Conservation (phyloP, 164 flowering plant genomes). For the Taxillus chinensis region DNA sequence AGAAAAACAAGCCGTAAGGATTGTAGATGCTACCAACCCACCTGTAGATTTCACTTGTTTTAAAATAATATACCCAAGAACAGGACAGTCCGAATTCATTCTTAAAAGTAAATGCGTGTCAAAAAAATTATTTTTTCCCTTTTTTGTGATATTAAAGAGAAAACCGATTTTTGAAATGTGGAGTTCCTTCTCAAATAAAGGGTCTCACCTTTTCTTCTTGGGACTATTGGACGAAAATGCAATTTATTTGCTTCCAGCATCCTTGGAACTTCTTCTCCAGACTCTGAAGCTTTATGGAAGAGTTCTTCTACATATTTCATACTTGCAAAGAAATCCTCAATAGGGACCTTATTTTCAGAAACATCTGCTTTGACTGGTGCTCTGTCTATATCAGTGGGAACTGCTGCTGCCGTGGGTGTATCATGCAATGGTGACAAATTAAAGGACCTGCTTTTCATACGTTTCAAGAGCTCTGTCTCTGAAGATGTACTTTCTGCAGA, state of each 20-base stretch:
- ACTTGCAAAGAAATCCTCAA: slow-evolving; percentile 70
- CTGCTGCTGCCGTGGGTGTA: slow-evolving; percentile 23
- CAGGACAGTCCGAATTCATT: not conserved
- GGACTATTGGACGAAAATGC: slow-evolving; percentile 62
- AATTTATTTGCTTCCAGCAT: slow-evolving; percentile 95
- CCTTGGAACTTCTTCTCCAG: slow-evolving; percentile 84
- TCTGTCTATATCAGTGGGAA: slow-evolving; percentile 22
- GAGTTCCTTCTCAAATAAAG: not conserved
- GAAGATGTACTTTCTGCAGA: slow-evolving; percentile 25
- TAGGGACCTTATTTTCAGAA: slow-evolving; percentile 30
- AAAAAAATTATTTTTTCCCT: not conserved
- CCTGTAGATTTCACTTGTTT: slow-evolving; percentile 24
- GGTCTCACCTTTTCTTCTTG: slow-evolving; percentile 49
- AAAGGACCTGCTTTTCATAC: slow-evolving; percentile 37
- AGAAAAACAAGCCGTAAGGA: slow-evolving; percentile 64
- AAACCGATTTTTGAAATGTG: too few species aligned
- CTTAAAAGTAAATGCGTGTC: not conserved
- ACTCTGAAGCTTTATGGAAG: slow-evolving; percentile 77
- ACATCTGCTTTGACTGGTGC: slow-evolving; percentile 26
- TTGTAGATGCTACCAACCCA: slow-evolving; percentile 29
- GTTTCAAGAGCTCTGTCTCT: slow-evolving; percentile 31
- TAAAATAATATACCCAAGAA: not conserved
- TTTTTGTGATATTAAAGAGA: too few species aligned
- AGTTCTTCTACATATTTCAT: slow-evolving; percentile 75
- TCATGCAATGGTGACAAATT: slow-evolving; percentile 36